Evolutionary conservation across 2,329 filamentous ascomycete genomes (phyloP), one percentile per base, ranked within the genome.

Genomic region (Fusarium keratoplasticum): DNA sequence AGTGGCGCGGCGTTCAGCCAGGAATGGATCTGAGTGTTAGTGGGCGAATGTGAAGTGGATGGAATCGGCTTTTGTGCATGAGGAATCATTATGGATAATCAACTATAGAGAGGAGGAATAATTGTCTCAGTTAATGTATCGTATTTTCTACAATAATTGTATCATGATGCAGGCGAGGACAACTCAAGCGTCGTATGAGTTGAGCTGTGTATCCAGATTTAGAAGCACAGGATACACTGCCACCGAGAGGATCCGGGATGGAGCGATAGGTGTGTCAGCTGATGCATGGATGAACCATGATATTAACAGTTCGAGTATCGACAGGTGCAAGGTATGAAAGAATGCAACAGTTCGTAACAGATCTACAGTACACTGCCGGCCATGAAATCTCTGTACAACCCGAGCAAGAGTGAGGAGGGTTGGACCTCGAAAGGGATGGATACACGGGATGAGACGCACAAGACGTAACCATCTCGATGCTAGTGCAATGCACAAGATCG

Each of bases 211-310:
- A 61, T 73, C 73, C 71, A 44, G 61, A 77, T 71, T 75, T 77
- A 77, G 75, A 77, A 77, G 44, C 67, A 65, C 29, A 42, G 61
- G n/a, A 38, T 22, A 72, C 74, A 75, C 71, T 47, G 73, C 75
- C 71, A 64, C 75, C 27, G 29, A 55, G 57, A 54, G 50, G 42
- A 68, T 59, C 72, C 44, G 59, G 67, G 59, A 38, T n/a, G 31
- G 59, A 52, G 35, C 42, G 31, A 64, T 52, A 18, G 42, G 54
- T 36, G 71, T 73, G 68, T 63, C 71, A 73, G 71, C 71, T 63
- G 58, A 64, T 55, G 67, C 59, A 44, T 55, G 20, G 25, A 44
- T 55, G 7, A 20, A 20, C 31, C 60, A 38, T 36, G 33, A 18
- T 25, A 11, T 54, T 20, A 35, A 58, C 57, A 38, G 50, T 22